These are phyloP conservation scores for Parafenestella ontariensis DNA, from an alignment of 2,329 filamentous ascomycete species.

Conservation along the genomic window DNA sequence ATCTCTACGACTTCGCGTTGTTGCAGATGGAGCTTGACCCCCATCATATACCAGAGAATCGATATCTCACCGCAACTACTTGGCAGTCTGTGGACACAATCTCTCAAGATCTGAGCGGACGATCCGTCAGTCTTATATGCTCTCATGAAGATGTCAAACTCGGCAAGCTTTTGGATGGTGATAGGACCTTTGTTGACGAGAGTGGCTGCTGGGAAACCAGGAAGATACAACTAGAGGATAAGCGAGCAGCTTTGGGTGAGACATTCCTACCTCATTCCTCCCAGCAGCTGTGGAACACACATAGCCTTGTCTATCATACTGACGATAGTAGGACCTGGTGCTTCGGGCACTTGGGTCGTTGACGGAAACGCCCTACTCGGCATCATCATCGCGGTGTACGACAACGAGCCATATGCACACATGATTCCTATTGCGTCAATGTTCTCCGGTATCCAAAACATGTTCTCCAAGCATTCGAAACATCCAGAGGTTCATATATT, in stretches of 20 bases:
- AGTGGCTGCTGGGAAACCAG: conserved; percentile 8
- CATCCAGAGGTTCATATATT: no score
- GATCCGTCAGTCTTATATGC: conserved; percentile 8
- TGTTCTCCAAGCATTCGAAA: background rate
- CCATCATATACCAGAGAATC: background rate
- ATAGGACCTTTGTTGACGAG: conserved; percentile 4
- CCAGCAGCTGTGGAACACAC: no score
- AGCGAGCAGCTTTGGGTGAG: conserved; percentile 7
- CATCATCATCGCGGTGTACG: conserved; percentile 12
- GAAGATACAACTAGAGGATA: conserved; percentile 13
- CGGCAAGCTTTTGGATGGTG: conserved; percentile 4
- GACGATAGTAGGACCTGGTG: conserved; percentile 2
- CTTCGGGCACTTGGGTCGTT: conserved; percentile 17
- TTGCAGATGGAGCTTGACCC: background rate
- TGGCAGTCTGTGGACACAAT: background rate
- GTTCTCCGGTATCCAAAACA: conserved; percentile 3
- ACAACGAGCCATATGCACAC: conserved; percentile 12
- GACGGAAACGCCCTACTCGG: conserved; percentile 6
- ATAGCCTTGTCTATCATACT: background rate
- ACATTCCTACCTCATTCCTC: no score
- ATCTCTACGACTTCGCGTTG: background rate
- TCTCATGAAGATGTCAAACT: background rate
- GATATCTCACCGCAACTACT: background rate
- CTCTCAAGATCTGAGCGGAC: background rate
- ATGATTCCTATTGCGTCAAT: conserved; percentile 14